phyloP scores from a whole-genome alignment of 208 protist species.

The Leishmania lainsoni region DNA sequence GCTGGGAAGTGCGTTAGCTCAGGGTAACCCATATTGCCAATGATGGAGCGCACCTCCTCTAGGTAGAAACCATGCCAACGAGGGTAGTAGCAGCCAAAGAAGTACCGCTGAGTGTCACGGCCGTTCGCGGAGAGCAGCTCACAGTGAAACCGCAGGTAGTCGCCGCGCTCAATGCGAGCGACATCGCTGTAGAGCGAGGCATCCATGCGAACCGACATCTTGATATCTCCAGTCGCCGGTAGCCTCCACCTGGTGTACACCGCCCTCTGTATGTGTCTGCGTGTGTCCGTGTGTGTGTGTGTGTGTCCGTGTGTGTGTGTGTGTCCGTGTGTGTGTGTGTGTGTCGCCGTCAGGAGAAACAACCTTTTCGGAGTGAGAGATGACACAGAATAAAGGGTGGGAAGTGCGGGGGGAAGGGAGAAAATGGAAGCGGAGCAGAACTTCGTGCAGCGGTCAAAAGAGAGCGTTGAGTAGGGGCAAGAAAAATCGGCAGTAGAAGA shows the following conservation, averaged over 20 bases:
- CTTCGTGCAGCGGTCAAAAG: too few species aligned
- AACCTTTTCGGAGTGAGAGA: neutral
- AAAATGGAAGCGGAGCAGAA: neutral
- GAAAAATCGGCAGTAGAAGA: neutral
- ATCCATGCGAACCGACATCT: conserved; percentile 78
- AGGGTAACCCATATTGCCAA: conserved; percentile 78
- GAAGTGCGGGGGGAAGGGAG: neutral
- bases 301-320: neutral
- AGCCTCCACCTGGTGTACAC: neutral
- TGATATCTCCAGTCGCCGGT: neutral
- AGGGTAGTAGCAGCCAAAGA: conserved; percentile 90
- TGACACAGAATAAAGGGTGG: too few species aligned
- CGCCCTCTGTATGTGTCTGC: neutral
- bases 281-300: neutral
- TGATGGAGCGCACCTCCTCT: conserved; percentile 86
- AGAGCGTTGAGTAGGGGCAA: neutral
- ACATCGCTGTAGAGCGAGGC: conserved; percentile 84
- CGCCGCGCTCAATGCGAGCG: conserved; percentile 76
- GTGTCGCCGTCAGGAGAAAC: neutral
- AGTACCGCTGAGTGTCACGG: conserved; percentile 82
- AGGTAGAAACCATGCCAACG: conserved; percentile 91
- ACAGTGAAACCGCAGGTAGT: conserved; percentile 86
- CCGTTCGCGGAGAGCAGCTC: conserved; percentile 68
- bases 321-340: neutral
- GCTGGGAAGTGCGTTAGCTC: conserved; percentile 77